A percentile compares a stretch with the other conserved stretches of the same genome.
phyloP scores from a whole-genome alignment of 2,329 filamentous ascomycete genomes.

The Fusarium abutilonis region DNA sequence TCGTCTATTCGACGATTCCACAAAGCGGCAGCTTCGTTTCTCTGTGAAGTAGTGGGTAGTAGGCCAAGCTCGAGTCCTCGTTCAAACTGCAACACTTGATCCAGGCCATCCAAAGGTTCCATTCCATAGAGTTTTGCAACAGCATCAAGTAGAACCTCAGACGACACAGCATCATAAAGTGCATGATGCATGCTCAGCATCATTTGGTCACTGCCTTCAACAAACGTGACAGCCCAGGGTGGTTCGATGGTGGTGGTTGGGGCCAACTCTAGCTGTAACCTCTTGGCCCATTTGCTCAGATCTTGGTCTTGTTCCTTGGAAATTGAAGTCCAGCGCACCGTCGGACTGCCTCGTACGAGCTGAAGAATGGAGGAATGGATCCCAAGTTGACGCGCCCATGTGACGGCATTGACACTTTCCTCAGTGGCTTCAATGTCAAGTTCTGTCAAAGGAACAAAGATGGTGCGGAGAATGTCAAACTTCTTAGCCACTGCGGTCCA shows the following conservation, averaged over 20 bases:
- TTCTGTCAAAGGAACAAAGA: slow-evolving; percentile 14
- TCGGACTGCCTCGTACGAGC: neutral
- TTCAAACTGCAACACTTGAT: no score
- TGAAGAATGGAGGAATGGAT: slow-evolving; percentile 14
- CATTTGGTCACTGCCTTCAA: neutral
- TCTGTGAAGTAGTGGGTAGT: neutral
- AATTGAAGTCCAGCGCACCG: neutral
- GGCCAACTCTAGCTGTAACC: slow-evolving; percentile 5
- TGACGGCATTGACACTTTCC: no score
- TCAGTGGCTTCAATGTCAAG: neutral
- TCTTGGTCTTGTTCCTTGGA: no score
- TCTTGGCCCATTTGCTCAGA: neutral
- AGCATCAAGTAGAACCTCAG: neutral
- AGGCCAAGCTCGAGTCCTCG: slow-evolving; percentile 3
- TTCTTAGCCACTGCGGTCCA: slow-evolving; percentile 9
- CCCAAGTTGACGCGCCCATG: slow-evolving; percentile 7
- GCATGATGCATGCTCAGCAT: slow-evolving; percentile 31
- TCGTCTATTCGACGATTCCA: neutral
- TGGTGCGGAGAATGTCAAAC: slow-evolving; percentile 18
- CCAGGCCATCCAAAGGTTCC: no score
- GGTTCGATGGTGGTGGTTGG: neutral
- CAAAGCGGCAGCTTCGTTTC: slow-evolving; percentile 2
- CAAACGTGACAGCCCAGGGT: slow-evolving; percentile 18
- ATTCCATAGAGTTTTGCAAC: slow-evolving; percentile 14
- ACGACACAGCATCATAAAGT: slow-evolving; percentile 8